phyloP scores from a whole-genome alignment of 2,329 filamentous ascomycete species.

The Penicillium sumatraense region DNA sequence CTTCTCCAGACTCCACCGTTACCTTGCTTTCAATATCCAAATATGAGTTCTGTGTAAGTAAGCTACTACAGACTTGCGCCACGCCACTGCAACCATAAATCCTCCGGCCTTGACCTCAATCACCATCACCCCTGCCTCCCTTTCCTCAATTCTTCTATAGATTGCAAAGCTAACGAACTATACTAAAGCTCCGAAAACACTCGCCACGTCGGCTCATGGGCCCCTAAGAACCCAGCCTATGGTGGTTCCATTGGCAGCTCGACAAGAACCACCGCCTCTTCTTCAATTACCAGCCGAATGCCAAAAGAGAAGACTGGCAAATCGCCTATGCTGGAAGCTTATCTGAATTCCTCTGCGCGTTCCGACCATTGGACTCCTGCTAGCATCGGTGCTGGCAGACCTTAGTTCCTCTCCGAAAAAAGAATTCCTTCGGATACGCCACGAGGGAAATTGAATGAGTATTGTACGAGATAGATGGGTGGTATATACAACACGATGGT shows the following conservation, averaged over 20 bases:
- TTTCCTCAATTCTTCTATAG: neutral
- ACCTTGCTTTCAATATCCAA: neutral
- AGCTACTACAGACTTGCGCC: neutral
- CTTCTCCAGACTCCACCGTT: neutral
- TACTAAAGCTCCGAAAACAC: neutral
- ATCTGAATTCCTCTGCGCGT: neutral
- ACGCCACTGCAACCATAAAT: neutral
- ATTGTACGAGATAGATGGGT: neutral
- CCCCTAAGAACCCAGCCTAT: neutral
- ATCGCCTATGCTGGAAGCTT: neutral
- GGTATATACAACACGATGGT: neutral
- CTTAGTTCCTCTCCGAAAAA: neutral
- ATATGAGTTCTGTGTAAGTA: neutral
- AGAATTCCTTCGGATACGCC: neutral
- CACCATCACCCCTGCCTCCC: neutral
- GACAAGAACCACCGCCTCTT: neutral
- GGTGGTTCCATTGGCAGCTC: neutral
- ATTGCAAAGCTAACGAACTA: neutral
- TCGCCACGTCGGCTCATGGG: neutral
- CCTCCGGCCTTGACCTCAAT: neutral
- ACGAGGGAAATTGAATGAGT: neutral
- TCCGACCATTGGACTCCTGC: neutral
- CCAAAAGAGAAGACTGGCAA: neutral
- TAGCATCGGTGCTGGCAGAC: neutral
- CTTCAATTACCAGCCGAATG: neutral